Base-by-base conservation (phyloP, 805 yeast species). In the Candida sakaeoensis region DNA sequence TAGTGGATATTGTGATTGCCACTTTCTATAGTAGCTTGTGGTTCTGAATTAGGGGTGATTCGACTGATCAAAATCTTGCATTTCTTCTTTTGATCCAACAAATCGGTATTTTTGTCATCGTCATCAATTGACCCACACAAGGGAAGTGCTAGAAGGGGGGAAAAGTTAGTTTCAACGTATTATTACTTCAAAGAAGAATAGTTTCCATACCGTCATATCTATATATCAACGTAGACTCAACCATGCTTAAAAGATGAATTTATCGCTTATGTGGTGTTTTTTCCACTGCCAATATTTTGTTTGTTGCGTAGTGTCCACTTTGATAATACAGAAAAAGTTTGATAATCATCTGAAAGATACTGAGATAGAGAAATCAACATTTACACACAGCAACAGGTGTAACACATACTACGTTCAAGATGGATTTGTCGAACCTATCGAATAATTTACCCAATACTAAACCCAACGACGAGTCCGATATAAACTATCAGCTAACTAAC, bases 81-180 rank as follows among this genome's bases (percentile, higher is more conserved):
- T 60, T 88, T 88, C 58, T 84, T 79, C 73, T 90, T 91, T 57
- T 86, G 89, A 39, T 86, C 93, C 17, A 70, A 54, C 33, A 91
- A 67, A 3, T 69, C 67, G 1, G 80, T 70, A 46, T 75, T 79
- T 37, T 72, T 75, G 27, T 74, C 71, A 46, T 85, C 89, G 57
- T 91, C 98, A 57, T 91, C 98, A 9, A 87, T 90, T 2, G 96
- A 85, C 5, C 95, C 95, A 44, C 95, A 80, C 40, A 91, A 71
- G 21, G 99, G 98, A 36, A 93, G 79, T 17, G 93, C 89, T 80
- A 31, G 17, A 18, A 4, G 12, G 4, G n/a, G n/a, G n/a, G n/a
- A n/a, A n/a, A 13, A 6, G 16, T 22, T n/a, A 27, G 25, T 27
- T 27, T 29, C 31, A 18, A n/a, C n/a, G n/a, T n/a, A n/a, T n/a